Evolutionary conservation across 768 basidiomycete species (phyloP), one percentile per base, ranked within the genome.

Genomic region (Macrolepiota fuliginosa): DNA sequence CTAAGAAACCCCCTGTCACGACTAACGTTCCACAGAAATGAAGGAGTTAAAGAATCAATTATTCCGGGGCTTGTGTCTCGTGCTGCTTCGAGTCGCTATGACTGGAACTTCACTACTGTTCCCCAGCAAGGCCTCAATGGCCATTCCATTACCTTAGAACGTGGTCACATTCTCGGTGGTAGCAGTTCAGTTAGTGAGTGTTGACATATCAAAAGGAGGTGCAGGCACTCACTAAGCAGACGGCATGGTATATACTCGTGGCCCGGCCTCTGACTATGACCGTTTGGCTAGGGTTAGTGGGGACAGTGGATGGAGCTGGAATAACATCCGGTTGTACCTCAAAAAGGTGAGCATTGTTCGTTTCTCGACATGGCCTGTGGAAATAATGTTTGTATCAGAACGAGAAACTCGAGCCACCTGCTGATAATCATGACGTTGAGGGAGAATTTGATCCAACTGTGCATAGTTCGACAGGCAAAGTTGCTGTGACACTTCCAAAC

Each of bases 191-290:
- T 72, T 56, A 77, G 73, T 76, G 49, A 39, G 7, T 24, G n/a
- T 15, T 15, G n/a, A n/a, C 37, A 19, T 10, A 40, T 42, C 36
- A 22, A 3, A 40, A 32, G 11, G 32, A 19, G 9, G 46, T 50
- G 72, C 68, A 71, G 58, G 61, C 2, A 9, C 27, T 9, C 19
- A 15, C n/a, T 27, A 10, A 9, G n/a, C 12, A 63, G 58, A 57
- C 56, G 53, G 35, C 37, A 75, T 73, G 74, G 65, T 66, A 6
- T 66, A 66, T 55, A 72, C 71, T 19, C 47, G 62, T 24, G 62
- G 66, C 12, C 60, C 58, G 46, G 63, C 60, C 15, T 61, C 58
- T 12, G 65, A 66, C 24, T 66, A 61, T 19, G 65, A 74, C n/a
- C n/a, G n/a, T n/a, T n/a, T n/a, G n/a, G n/a, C n/a, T n/a, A n/a